Evolutionary conservation across 2,329 filamentous ascomycete species (phyloP).

Genomic region (Macrophomina tecta): DNA sequence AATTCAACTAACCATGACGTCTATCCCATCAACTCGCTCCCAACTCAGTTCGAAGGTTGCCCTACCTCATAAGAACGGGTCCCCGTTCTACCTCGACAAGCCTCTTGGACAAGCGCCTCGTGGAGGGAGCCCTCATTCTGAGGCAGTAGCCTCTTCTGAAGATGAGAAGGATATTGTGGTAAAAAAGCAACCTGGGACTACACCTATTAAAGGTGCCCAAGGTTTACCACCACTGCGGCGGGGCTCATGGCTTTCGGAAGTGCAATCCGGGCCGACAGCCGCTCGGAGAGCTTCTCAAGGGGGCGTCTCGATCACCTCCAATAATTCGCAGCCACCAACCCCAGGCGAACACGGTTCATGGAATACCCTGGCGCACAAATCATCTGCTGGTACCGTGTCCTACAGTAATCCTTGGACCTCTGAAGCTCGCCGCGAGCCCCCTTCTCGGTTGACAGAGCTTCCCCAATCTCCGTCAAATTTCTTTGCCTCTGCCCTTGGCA

Average conservation of each 20-base stretch:
- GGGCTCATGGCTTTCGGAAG: constrained; percentile 83
- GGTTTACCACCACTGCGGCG: constrained; percentile 55
- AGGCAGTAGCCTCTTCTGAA: constrained; percentile 91
- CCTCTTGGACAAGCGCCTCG: constrained; percentile 20
- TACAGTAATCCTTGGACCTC: constrained; percentile 41
- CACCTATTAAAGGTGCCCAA: constrained; percentile 50
- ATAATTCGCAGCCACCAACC: constrained; percentile 79
- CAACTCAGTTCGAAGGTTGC: constrained; percentile 11
- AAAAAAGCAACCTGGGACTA: constrained; percentile 9
- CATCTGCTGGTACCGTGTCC: constrained; percentile 51
- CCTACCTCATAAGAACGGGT: constrained; percentile 20
- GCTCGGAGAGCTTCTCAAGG: constrained; percentile 77
- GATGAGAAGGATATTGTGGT: constrained; percentile 73
- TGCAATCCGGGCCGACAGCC: constrained; percentile 57
- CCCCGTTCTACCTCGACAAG: constrained; percentile 22
- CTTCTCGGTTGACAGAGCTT: constrained; percentile 32
- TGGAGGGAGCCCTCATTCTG: constrained; percentile 79
- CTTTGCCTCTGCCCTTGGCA: constrained; percentile 14
- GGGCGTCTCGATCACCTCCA: constrained; percentile 71
- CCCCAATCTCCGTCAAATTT: constrained; percentile 37
- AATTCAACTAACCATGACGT: constrained; percentile 13
- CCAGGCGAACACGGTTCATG: constrained; percentile 67
- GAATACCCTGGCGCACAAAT: constrained; percentile 43
- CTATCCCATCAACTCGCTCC: constrained; percentile 22
- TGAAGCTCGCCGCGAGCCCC: constrained; percentile 32